phyloP scores from a whole-genome alignment of 73 alveolate species.

The Symbiodinium pilosum region DNA sequence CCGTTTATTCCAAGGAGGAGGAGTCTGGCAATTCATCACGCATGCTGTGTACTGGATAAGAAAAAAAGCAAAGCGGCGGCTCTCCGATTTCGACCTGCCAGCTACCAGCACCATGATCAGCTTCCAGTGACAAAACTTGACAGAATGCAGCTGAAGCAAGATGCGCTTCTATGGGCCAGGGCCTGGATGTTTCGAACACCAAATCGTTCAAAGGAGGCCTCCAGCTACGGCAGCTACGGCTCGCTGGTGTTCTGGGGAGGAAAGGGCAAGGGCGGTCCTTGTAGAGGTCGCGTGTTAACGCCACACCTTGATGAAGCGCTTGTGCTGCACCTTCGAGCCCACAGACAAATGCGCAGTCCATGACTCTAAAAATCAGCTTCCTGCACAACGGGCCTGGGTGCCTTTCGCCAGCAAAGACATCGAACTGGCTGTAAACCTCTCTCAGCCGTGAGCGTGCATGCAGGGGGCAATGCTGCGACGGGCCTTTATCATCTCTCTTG shows the following conservation, averaged over 20 bases:
- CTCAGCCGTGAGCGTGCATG: neutral
- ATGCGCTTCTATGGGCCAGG: neutral
- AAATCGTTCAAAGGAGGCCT: slow-evolving; percentile 82
- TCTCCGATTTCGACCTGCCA: slow-evolving; percentile 76
- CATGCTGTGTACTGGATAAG: no score
- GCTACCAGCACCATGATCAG: neutral
- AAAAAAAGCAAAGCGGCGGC: slow-evolving; percentile 48
- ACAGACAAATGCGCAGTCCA: neutral
- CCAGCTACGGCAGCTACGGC: neutral
- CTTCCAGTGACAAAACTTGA: no score
- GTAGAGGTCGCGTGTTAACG: slow-evolving; percentile 75
- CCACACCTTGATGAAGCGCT: slow-evolving; percentile 76
- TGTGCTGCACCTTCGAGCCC: slow-evolving; percentile 28
- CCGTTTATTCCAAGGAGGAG: neutral
- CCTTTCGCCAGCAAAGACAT: slow-evolving; percentile 54
- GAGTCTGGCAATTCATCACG: neutral
- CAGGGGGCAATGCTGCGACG: neutral
- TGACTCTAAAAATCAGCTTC: neutral
- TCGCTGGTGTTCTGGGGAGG: no score
- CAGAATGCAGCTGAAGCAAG: no score
- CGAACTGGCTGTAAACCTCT: slow-evolving; percentile 68
- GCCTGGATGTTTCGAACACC: slow-evolving; percentile 84
- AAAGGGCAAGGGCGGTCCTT: neutral
- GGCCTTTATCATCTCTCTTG: slow-evolving; percentile 72
- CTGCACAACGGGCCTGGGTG: slow-evolving; percentile 28